These are phyloP conservation scores for Chlamydomonas sp. DNA, from an alignment of 139 green algal genomes.

Conservation along the genomic window DNA sequence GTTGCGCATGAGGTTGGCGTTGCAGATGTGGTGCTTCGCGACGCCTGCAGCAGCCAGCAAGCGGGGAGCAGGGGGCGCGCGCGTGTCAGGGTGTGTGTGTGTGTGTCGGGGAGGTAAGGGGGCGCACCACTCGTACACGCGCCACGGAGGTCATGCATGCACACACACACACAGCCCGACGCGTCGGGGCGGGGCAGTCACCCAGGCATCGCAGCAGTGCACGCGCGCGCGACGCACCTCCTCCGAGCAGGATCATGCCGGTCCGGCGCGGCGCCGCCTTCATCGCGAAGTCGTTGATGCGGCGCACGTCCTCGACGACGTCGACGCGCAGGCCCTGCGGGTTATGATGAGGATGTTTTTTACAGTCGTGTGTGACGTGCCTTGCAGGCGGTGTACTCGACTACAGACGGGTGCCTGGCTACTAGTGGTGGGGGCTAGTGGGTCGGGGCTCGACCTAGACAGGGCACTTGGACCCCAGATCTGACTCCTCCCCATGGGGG, in stretches of 20 bases:
- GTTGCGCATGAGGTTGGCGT: constrained; percentile 98
- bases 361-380: too few species aligned
- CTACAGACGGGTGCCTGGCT: too few species aligned
- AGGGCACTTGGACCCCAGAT: too few species aligned
- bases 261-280: constrained; percentile 72
- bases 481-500: too few species aligned
- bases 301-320: constrained; percentile 68
- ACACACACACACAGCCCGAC: too few species aligned
- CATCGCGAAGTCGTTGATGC: constrained; percentile 90
- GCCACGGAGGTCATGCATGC: background rate
- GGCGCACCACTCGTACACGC: background rate
- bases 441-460: too few species aligned
- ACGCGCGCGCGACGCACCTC: too few species aligned
- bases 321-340: constrained; percentile 36
- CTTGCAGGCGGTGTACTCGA: too few species aligned
- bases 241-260: constrained; percentile 90
- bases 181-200: background rate
- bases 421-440: too few species aligned
- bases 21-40: constrained; percentile 98
- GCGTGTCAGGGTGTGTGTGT: background rate
- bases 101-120: background rate
- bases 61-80: too few species aligned
- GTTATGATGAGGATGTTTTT: constrained; percentile 4
- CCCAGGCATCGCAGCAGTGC: too few species aligned
- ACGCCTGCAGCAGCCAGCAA: too few species aligned